phyloP scores from a whole-genome alignment of 2,329 filamentous ascomycete species.

The Aschersonia sp. region DNA sequence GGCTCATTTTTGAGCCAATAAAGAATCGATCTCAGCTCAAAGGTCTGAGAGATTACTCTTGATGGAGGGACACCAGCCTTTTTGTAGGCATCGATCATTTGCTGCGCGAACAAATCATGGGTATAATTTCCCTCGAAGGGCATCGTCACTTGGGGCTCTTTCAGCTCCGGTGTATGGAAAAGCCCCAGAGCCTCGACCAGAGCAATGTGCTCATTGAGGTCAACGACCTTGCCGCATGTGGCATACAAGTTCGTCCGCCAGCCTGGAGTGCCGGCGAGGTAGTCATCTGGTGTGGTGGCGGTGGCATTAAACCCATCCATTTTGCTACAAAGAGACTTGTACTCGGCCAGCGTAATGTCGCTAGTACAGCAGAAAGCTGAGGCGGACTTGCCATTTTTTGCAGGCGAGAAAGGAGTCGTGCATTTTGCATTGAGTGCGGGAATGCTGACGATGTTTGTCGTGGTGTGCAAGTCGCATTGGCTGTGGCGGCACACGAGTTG shows the following conservation, averaged over 20 bases:
- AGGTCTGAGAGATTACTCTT: slow-evolving; percentile 49
- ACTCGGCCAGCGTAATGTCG: slow-evolving; percentile 55
- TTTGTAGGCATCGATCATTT: slow-evolving; percentile 47
- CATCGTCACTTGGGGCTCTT: slow-evolving; percentile 55
- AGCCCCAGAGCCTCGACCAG: slow-evolving; percentile 42
- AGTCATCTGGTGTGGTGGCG: slow-evolving; percentile 42
- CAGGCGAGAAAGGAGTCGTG: slow-evolving; percentile 43
- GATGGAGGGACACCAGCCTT: slow-evolving; percentile 33
- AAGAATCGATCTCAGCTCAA: slow-evolving; percentile 46
- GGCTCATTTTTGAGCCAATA: slow-evolving; percentile 53
- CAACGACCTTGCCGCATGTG: slow-evolving; percentile 46
- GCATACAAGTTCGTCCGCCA: slow-evolving; percentile 54
- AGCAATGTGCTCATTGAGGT: slow-evolving; percentile 46
- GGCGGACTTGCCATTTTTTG: slow-evolving; percentile 32
- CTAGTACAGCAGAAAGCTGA: slow-evolving; percentile 55
- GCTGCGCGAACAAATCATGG: slow-evolving; percentile 47
- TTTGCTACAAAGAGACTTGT: slow-evolving; percentile 52
- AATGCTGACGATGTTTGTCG: slow-evolving; percentile 49
- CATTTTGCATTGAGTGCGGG: slow-evolving; percentile 51
- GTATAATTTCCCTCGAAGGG: slow-evolving; percentile 51
- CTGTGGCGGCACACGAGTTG: slow-evolving; percentile 54
- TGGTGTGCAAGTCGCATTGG: slow-evolving; percentile 54
- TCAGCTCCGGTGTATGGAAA: slow-evolving; percentile 53
- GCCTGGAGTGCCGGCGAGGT: slow-evolving; percentile 40
- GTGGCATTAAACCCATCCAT: slow-evolving; percentile 50